Conservation (phyloP, 345 rosid genomes). For the Melastoma malabathricum region DNA sequence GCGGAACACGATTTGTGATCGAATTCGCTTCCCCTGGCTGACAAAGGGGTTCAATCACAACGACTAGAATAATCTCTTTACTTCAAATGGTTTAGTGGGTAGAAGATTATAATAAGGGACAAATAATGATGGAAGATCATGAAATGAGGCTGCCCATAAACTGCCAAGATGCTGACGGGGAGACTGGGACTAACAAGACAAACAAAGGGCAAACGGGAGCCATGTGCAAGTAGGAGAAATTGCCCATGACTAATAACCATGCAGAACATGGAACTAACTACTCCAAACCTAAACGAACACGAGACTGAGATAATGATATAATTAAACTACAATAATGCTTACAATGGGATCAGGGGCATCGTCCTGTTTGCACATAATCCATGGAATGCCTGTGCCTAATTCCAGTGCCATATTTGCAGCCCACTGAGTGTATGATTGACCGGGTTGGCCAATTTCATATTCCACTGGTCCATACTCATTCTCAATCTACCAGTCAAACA, state of each 20-base stretch:
- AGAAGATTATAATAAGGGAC: too few relatives aligned
- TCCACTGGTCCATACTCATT: constrained; percentile 98
- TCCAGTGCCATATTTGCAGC: constrained; percentile 95
- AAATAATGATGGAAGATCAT: too few relatives aligned
- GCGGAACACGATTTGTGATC: too few relatives aligned
- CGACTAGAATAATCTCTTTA: too few relatives aligned
- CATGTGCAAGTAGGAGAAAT: constrained; percentile 27
- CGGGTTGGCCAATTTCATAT: constrained; percentile 70
- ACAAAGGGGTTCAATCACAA: too few relatives aligned
- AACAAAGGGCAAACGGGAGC: constrained; percentile 14
- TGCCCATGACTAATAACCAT: constrained; percentile 12
- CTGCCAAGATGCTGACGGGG: neutral
- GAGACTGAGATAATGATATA: neutral
- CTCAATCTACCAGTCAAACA: constrained; percentile 51
- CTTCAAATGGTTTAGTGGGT: too few relatives aligned
- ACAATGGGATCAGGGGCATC: constrained; percentile 96
- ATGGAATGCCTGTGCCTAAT: constrained; percentile 85
- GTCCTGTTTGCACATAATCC: constrained; percentile 99
- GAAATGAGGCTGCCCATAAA: neutral
- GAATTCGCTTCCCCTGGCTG: too few relatives aligned
- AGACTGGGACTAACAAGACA: constrained; percentile 11
- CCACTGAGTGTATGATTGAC: constrained; percentile 66
- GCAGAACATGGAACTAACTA: constrained; percentile 11
- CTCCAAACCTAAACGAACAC: constrained; percentile 8
- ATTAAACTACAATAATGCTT: constrained; percentile 16